phyloP scores from a whole-genome alignment of 2,329 filamentous ascomycete species.

The Alternaria gaisen region DNA sequence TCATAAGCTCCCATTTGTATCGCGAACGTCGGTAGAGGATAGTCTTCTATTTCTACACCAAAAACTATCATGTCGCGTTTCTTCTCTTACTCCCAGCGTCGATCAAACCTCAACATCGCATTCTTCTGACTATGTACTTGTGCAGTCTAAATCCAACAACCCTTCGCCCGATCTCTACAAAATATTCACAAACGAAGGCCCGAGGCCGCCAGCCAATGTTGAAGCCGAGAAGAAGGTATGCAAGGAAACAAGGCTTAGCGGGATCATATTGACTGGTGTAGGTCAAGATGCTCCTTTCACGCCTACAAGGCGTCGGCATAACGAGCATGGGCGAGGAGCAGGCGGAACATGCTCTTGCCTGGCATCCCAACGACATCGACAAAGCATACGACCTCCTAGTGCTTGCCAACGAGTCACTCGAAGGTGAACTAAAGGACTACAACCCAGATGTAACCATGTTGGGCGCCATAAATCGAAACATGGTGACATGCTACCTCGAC shows the following conservation, averaged over 20 bases:
- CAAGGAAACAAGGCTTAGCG: neutral
- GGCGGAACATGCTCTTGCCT: slow-evolving; percentile 68
- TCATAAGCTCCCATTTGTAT: slow-evolving; percentile 34
- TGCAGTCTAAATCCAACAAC: slow-evolving; percentile 37
- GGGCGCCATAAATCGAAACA: slow-evolving; percentile 84
- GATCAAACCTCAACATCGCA: slow-evolving; percentile 21
- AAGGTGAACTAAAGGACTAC: slow-evolving; percentile 80
- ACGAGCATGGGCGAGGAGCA: slow-evolving; percentile 68
- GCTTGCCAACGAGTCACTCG: slow-evolving; percentile 80
- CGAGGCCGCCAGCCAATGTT: slow-evolving; percentile 61
- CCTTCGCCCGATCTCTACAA: slow-evolving; percentile 63
- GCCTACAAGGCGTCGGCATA: slow-evolving; percentile 63
- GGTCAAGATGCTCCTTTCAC: slow-evolving; percentile 63
- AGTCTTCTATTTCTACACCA: slow-evolving; percentile 33
- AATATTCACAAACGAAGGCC: slow-evolving; percentile 69
- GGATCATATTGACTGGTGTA: slow-evolving; percentile 27
- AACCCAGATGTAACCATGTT: slow-evolving; percentile 75
- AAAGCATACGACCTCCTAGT: slow-evolving; percentile 79
- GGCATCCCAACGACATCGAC: slow-evolving; percentile 74
- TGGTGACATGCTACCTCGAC: slow-evolving; percentile 95
- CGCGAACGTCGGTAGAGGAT: slow-evolving; percentile 24
- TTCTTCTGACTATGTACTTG: slow-evolving; percentile 38
- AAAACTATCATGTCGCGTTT: slow-evolving; percentile 24
- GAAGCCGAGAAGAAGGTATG: slow-evolving; percentile 63
- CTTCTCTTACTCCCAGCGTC: slow-evolving; percentile 16